Percentiles rank a stretch among this genome's conserved stretches.
Evolutionary conservation across 805 yeast species (phyloP).

Genomic region (Candida golubevii): DNA sequence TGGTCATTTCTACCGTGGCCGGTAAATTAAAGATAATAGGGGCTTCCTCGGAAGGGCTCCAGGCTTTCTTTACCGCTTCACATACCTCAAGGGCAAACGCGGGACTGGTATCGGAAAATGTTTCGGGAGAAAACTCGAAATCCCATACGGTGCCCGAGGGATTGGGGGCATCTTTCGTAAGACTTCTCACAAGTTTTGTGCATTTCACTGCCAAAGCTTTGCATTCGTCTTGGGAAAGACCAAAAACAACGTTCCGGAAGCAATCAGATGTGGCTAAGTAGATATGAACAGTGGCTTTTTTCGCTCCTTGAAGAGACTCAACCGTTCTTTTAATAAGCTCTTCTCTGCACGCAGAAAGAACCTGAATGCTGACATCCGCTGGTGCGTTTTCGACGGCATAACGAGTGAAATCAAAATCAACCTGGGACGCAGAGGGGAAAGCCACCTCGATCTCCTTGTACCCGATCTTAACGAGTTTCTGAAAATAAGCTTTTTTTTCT

Average conservation of each 20-base stretch:
- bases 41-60: conserved; percentile 61
- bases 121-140: conserved; percentile 78
- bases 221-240: conserved; percentile 55
- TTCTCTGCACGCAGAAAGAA: conserved; percentile 71
- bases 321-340: conserved; percentile 68
- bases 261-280: conserved; percentile 74
- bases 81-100: conserved; percentile 63
- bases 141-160: conserved; percentile 58
- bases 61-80: conserved; percentile 70
- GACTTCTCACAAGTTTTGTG: conserved; percentile 55
- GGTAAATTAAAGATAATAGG: conserved; percentile 81
- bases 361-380: conserved; percentile 72
- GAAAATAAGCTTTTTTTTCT: conserved; percentile 70
- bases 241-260: conserved; percentile 69
- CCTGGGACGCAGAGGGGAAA: conserved; percentile 76
- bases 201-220: conserved; percentile 58
- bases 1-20: conserved; percentile 78
- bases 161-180: conserved; percentile 66
- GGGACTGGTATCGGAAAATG: conserved; percentile 65
- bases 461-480: conserved; percentile 65
- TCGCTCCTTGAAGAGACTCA: conserved; percentile 70
- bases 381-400: conserved; percentile 73
- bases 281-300: conserved; percentile 69
- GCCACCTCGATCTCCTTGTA: conserved; percentile 83
- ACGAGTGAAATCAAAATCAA: conserved; percentile 76